Evolutionary conservation across 1,139 yeast species (phyloP).

Genomic region (Nakaseomyces nivariensis): DNA sequence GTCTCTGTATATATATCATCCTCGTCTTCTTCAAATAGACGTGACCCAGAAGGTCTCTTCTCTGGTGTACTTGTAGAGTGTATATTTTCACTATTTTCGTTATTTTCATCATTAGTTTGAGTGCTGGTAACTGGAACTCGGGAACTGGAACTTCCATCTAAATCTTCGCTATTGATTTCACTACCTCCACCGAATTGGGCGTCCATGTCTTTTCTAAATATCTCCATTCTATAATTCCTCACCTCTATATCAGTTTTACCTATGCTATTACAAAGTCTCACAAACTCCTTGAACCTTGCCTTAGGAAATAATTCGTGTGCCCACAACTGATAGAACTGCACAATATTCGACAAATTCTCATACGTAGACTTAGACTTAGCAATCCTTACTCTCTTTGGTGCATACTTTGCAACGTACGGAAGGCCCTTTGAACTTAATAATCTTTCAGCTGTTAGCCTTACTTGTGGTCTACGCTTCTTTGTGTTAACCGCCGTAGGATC

Average conservation of each 20-base stretch:
- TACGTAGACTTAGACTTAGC: slow-evolving; percentile 33
- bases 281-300: slow-evolving; percentile 61
- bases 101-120: background rate
- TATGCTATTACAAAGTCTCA: slow-evolving; percentile 23
- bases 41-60: slow-evolving; percentile 4
- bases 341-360: slow-evolving; percentile 39
- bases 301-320: slow-evolving; percentile 73
- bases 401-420: slow-evolving; percentile 37
- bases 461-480: slow-evolving; percentile 19
- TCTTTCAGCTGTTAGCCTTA: slow-evolving; percentile 41
- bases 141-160: background rate
- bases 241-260: slow-evolving; percentile 23
- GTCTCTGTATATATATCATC: slow-evolving; percentile 5
- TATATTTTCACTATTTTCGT: background rate
- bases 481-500: slow-evolving; percentile 20
- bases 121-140: slow-evolving; percentile 3
- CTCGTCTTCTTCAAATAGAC: slow-evolving; percentile 3
- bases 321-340: slow-evolving; percentile 74
- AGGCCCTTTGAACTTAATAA: slow-evolving; percentile 42
- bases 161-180: background rate
- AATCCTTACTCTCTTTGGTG: slow-evolving; percentile 35
- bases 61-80: background rate
- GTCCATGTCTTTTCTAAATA: slow-evolving; percentile 22
- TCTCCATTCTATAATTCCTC: slow-evolving; percentile 22
- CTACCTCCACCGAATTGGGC: slow-evolving; percentile 7